Percentiles rank a stretch among this genome's conserved stretches.
These are phyloP conservation scores for Carex kokanica DNA, from an alignment of 176 grass and related monocot genomes.

Conservation along the genomic window DNA sequence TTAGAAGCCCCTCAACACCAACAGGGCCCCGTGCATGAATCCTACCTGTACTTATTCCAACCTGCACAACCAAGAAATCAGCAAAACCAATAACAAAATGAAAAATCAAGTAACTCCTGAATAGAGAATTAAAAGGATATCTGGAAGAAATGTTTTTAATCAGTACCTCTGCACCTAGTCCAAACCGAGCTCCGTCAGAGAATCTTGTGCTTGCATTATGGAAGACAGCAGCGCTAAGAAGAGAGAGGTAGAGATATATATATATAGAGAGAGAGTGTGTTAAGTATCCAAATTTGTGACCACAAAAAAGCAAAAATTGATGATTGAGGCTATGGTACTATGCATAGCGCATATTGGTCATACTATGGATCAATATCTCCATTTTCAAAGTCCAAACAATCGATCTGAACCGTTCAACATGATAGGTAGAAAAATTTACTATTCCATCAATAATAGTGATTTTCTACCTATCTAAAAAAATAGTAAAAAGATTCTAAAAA, in stretches of 20 bases:
- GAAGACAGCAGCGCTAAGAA: conserved; percentile 80
- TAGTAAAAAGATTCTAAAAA: no score
- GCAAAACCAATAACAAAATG: conserved; percentile 19
- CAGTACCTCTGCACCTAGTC: conserved; percentile 91
- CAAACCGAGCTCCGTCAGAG: conserved; percentile 94
- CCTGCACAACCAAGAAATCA: conserved; percentile 44
- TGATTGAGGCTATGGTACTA: no score
- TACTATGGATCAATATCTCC: no score
- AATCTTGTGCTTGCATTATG: conserved; percentile 93
- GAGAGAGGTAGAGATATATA: not conserved
- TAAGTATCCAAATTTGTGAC: not conserved
- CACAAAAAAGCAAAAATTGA: not conserved
- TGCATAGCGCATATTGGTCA: no score
- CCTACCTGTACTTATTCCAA: conserved; percentile 98
- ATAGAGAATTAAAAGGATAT: not conserved
- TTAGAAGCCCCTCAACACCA: conserved; percentile 92
- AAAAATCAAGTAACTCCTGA: conserved; percentile 6
- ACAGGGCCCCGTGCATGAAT: conserved; percentile 98
- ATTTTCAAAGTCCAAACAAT: no score
- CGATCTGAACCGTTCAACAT: no score
- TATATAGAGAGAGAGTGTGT: not conserved
- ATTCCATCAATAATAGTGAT: no score
- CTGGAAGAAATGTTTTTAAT: conserved; percentile 3
- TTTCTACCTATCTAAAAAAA: no score
- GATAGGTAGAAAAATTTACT: no score